Base-by-base conservation (phyloP, 495 filamentous ascomycete genomes). In the Oleoguttula mirabilis region DNA sequence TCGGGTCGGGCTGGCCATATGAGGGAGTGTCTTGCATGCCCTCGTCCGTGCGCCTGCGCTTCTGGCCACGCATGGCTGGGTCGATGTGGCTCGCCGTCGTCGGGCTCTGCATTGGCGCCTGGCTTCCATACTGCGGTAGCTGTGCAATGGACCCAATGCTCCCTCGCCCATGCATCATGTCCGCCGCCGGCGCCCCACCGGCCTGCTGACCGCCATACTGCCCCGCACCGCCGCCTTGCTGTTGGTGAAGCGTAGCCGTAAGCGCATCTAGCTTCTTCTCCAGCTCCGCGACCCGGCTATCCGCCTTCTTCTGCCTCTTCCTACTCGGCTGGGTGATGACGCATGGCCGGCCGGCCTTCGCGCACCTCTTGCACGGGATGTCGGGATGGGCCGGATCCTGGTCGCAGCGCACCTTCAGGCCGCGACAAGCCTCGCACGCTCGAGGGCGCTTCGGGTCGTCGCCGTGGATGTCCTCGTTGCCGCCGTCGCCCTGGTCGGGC, bases 191-290 rank as follows among this genome's bases (percentile, higher is more conserved):
- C 28, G 50, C 51, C 24, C 57, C 56, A 3, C 54, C 54, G 32
- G 55, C 54, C 22, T 60, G 49, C 36, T 58, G 55, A 32, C 58
- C 58, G 11, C 56, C 59, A 31, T 45, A 57, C 48, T 32, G 50
- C 33, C 16, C 38, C 39, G 17, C 45, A 36, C 30, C 55, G 36
- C 47, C 50, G 41, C 54, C 66, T 54, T 78, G 75, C 45, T 43
- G 39, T 30, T 52, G 49, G 23, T 83, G 73, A 40, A 94, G 54
- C 36, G 72, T 82, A 0, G 83, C 84, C 2, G 82, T 93, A 59
- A 94, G 57, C 10, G 78, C 82, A 64, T 94, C 85, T 36, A 98
- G 88, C 66, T 92, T 94, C 65, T 79, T 84, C 63, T 98, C 90
- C 31, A 98, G 67, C 63, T 95, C 88, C 11, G 86, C 80, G 6